Conservation (phyloP, 2,329 filamentous ascomycete genomes). For the Apiospora kogelbergensis region DNA sequence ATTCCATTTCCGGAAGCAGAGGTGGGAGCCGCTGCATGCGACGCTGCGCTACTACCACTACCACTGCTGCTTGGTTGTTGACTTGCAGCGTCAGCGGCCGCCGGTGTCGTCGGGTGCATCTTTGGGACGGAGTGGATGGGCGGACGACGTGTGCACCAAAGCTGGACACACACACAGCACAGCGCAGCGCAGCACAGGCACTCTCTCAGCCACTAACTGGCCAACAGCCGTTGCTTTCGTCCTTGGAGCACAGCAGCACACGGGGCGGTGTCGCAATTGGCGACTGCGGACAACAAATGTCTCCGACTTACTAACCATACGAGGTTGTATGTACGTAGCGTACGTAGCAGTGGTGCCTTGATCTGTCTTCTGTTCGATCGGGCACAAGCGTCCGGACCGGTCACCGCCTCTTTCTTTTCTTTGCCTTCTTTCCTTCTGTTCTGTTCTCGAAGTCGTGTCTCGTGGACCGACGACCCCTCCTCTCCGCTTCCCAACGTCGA, state of each 20-base stretch:
- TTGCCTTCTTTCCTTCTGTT: neutral
- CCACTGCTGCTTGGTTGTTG: conserved; percentile 4
- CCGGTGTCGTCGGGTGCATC: neutral
- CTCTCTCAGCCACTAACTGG: neutral
- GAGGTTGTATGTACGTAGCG: conserved; percentile 2
- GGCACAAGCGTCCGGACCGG: neutral
- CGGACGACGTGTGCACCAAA: neutral
- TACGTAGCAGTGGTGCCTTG: neutral
- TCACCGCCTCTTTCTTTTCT: conserved; percentile 4
- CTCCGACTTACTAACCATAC: neutral
- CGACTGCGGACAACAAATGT: neutral
- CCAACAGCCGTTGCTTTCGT: neutral
- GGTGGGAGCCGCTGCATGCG: neutral
- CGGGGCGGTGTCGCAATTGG: conserved; percentile 2
- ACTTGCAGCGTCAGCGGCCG: neutral
- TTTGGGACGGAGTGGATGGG: neutral
- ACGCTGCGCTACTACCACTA: conserved; percentile 6
- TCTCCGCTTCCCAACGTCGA: neutral
- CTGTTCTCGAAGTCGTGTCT: neutral
- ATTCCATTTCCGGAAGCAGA: neutral
- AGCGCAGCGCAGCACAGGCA: no score
- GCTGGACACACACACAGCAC: neutral
- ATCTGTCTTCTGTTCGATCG: neutral
- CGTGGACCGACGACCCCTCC: neutral
- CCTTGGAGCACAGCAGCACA: neutral